Evolutionary conservation across 306 rosid species (phyloP), one percentile per base, ranked within the genome.

Genomic region (Casuarina equisetifolia): DNA sequence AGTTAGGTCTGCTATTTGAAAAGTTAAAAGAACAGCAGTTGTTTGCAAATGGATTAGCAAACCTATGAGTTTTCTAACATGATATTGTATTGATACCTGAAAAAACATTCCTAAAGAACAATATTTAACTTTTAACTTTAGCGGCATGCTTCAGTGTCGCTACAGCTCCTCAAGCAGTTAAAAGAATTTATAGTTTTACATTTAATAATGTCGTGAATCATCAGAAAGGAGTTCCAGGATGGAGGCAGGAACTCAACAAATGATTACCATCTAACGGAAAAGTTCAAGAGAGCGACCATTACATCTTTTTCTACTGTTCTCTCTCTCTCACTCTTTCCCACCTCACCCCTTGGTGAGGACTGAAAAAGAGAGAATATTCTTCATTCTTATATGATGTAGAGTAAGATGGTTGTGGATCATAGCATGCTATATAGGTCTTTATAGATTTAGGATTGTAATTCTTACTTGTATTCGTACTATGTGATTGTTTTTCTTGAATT

Each of bases 61-160:
- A 66, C 12, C 8, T 32, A 9, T 52, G 57, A 13, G 57, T 52
- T 17, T 13, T 52, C 19, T 13, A 51, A 13, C 72, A 43, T 25
- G 46, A 68, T 39, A 20, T 79, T 75, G 42, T 54, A 20, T 72
- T 72, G 70, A 40, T 61, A 50, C 51, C 52, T 44, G 62, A 48
- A 45, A n/a, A 45, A 49, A 74, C 62, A 61, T 36, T 50, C 32
- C 17, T 66, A 66, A 66, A 40, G 9, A 66, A 66, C 50, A 66
- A 66, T 6, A 64, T 64, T 66, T 35, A 66, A 6, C 20, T 66
- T 40, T 40, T 16, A 40, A 16, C 50, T 66, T 17, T 16, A 16
- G 4, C 20, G 32, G 49, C 9, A 68, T 51, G 42, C 25, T 36
- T 48, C 58, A 50, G 20, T 3, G 12, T 72, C 7, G 9, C 36